A percentile compares a stretch with the other conserved stretches of the same genome.
phyloP scores from a whole-genome alignment of 1,139 yeast species.

The Pichia sp. region DNA sequence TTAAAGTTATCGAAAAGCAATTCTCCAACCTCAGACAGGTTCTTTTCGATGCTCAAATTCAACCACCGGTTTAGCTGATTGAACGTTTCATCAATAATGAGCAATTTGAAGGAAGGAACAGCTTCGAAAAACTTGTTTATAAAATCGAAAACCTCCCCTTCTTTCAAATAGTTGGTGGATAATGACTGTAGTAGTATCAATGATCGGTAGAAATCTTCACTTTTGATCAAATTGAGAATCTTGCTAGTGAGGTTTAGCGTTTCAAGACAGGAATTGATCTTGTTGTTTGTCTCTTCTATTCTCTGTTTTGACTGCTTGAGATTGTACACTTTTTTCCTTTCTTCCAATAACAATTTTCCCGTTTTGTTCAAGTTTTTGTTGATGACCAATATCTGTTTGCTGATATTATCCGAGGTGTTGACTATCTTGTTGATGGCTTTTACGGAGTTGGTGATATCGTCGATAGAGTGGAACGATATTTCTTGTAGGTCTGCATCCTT shows the following conservation, averaged over 20 bases:
- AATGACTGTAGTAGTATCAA: conserved; percentile 77
- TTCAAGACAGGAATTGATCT: conserved; percentile 67
- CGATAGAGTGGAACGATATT: conserved; percentile 59
- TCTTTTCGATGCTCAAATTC: conserved; percentile 57
- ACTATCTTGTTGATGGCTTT: conserved; percentile 56
- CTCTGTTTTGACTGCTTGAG: conserved; percentile 56
- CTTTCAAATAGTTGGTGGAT: conserved; percentile 59
- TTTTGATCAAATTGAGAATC: conserved; percentile 74
- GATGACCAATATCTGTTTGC: conserved; percentile 48
- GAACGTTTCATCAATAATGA: conserved; percentile 77
- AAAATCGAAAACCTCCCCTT: conserved; percentile 71
- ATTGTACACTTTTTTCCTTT: conserved; percentile 52
- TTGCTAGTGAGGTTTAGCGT: conserved; percentile 83
- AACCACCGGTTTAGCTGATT: conserved; percentile 71
- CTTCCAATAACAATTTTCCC: conserved; percentile 57
- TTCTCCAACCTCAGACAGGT: conserved; percentile 57
- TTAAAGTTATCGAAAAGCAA: conserved; percentile 52
- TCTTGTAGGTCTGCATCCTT: conserved; percentile 64
- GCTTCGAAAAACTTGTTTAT: conserved; percentile 68
- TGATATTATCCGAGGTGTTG: conserved; percentile 49
- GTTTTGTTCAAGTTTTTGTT: conserved; percentile 54
- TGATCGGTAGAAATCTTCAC: conserved; percentile 79
- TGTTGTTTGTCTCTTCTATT: conserved; percentile 58
- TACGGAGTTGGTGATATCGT: conserved; percentile 50
- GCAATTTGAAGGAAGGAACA: conserved; percentile 69